These are phyloP conservation scores for Esteya vermicola DNA, from an alignment of 2,329 filamentous ascomycete species.

Conservation along the genomic window DNA sequence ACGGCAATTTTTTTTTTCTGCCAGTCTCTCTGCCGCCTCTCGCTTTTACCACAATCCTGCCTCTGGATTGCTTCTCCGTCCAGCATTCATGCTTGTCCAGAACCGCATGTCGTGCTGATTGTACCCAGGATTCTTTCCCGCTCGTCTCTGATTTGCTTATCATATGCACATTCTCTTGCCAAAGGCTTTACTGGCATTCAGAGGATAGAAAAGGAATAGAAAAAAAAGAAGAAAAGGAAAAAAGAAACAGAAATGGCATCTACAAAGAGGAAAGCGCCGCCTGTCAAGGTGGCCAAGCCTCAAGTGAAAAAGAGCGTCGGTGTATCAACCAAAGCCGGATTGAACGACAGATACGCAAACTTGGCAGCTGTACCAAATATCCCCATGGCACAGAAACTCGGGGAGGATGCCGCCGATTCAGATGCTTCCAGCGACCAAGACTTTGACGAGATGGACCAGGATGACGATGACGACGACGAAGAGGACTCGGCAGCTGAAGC, in stretches of 20 bases:
- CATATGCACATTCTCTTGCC: too few species aligned
- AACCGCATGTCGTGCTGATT: too few species aligned
- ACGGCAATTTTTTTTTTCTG: background rate
- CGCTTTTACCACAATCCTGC: too few species aligned
- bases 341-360: constrained; percentile 44
- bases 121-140: too few species aligned
- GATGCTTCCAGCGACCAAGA: constrained; percentile 28
- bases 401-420: too few species aligned
- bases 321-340: constrained; percentile 29
- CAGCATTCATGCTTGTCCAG: too few species aligned
- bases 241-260: constrained; percentile 27
- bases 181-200: too few species aligned
- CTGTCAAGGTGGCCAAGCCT: constrained; percentile 41
- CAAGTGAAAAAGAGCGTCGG: constrained; percentile 39
- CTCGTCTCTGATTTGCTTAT: too few species aligned
- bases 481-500: background rate
- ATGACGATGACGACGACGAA: background rate
- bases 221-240: background rate
- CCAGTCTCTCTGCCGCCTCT: too few species aligned
- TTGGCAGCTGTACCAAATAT: constrained; percentile 23
- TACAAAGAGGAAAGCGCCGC: constrained; percentile 42
- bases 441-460: background rate
- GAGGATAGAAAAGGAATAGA: too few species aligned
- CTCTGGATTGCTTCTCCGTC: too few species aligned
- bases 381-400: constrained; percentile 20